These are phyloP conservation scores for Coleophoma cylindrospora DNA, from an alignment of 2,329 filamentous ascomycete species.

Conservation along the genomic window DNA sequence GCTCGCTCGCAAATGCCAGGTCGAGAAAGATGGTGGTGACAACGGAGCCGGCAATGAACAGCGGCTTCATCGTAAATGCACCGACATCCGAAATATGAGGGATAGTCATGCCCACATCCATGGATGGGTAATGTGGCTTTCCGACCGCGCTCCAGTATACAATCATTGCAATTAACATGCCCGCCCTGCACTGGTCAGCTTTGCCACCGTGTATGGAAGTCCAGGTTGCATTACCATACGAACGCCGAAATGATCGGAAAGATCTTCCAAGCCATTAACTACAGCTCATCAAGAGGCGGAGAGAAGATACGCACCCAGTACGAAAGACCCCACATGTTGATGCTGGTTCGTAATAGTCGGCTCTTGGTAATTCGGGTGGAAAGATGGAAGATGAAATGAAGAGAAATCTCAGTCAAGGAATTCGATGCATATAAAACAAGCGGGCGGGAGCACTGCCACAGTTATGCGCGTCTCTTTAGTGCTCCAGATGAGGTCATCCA, in stretches of 20 bases:
- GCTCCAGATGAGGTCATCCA: too few relatives aligned
- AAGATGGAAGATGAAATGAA: too few relatives aligned
- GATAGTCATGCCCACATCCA: conserved; percentile 52
- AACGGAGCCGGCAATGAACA: conserved; percentile 70
- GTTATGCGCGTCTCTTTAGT: too few relatives aligned
- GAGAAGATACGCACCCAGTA: conserved; percentile 36
- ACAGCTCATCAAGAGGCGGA: not conserved
- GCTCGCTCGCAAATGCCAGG: conserved; percentile 72
- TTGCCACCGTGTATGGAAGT: too few relatives aligned
- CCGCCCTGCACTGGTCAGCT: conserved; percentile 31
- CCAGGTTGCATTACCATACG: too few relatives aligned
- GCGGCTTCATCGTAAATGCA: conserved; percentile 59
- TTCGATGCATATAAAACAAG: too few relatives aligned
- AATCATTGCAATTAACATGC: conserved; percentile 18
- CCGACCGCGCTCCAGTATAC: conserved; percentile 54
- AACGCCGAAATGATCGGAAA: conserved; percentile 63
- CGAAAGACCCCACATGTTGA: conserved; percentile 26
- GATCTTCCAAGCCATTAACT: conserved; percentile 33
- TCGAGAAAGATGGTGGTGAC: conserved; percentile 78
- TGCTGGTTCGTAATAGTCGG: not conserved
- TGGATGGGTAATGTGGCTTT: conserved; percentile 52
- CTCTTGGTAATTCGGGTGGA: too few relatives aligned
- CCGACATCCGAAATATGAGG: conserved; percentile 70
- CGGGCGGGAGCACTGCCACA: too few relatives aligned
- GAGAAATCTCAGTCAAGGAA: too few relatives aligned